Conservation (phyloP, 306 rosid species). For the Gynostemma pentaphyllum region DNA sequence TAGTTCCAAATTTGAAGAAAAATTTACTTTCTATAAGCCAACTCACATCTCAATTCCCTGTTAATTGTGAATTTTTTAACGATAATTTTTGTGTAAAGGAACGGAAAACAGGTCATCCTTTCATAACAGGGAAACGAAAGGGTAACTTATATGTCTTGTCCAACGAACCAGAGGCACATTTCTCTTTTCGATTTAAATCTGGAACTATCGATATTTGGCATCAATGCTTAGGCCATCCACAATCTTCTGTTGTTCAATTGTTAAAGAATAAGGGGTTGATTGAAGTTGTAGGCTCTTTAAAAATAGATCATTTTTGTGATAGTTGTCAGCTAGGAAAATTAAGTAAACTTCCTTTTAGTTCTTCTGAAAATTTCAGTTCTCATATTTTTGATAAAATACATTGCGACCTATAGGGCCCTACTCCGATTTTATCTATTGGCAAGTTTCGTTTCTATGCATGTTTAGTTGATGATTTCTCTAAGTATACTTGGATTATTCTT, state of each 20-base stretch:
- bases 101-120: neutral
- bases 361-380: neutral
- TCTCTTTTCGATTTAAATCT: neutral
- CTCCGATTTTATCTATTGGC: neutral
- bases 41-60: neutral
- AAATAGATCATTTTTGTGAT: neutral
- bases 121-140: neutral
- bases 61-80: neutral
- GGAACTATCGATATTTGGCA: neutral
- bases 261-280: neutral
- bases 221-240: too few relatives aligned
- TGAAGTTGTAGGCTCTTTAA: neutral
- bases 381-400: too few relatives aligned
- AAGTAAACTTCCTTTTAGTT: too few relatives aligned
- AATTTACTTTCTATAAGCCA: too few relatives aligned
- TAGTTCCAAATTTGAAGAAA: neutral
- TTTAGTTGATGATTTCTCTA: too few relatives aligned
- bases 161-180: neutral
- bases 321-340: neutral
- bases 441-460: too few relatives aligned
- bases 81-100: too few relatives aligned
- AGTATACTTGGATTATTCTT: neutral
- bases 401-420: neutral
- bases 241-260: neutral
- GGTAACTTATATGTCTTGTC: slow-evolving; percentile 1